phyloP scores from a whole-genome alignment of 106 monocot species.

The Hemerocallis citrina region DNA sequence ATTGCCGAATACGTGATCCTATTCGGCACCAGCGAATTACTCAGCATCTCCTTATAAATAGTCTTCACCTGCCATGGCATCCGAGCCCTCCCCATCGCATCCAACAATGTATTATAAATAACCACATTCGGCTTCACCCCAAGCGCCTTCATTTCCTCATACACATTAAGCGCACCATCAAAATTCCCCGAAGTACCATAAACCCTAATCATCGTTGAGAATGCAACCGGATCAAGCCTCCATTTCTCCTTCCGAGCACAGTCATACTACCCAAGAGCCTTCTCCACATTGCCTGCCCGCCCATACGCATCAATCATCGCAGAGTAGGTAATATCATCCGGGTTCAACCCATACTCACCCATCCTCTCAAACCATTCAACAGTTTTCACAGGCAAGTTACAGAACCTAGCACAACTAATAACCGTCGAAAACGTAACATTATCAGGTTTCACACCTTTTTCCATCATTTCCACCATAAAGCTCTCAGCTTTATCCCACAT shows the following conservation, averaged over 20 bases:
- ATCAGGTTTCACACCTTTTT: slow-evolving; percentile 40
- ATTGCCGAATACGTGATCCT: slow-evolving; percentile 45
- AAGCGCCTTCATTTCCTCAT: slow-evolving; percentile 83
- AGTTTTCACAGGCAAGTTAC: slow-evolving; percentile 48
- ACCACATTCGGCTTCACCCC: slow-evolving; percentile 69
- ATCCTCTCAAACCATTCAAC: slow-evolving; percentile 85
- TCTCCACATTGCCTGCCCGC: slow-evolving; percentile 46
- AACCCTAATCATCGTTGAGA: slow-evolving; percentile 51
- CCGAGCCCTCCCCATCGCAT: slow-evolving; percentile 68
- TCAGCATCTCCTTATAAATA: slow-evolving; percentile 62
- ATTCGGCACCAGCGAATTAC: slow-evolving; percentile 36
- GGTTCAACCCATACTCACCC: slow-evolving; percentile 46
- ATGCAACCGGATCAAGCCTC: slow-evolving; percentile 54
- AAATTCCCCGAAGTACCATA: slow-evolving; percentile 59
- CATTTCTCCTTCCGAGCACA: slow-evolving; percentile 47
- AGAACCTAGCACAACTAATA: slow-evolving; percentile 63
- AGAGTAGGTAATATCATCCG: slow-evolving; percentile 67
- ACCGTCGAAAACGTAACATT: slow-evolving; percentile 75
- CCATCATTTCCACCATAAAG: slow-evolving; percentile 43
- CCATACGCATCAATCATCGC: slow-evolving; percentile 77
- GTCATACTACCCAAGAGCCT: slow-evolving; percentile 59
- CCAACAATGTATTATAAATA: slow-evolving; percentile 67
- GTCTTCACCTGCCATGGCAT: slow-evolving; percentile 87
- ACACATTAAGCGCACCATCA: slow-evolving; percentile 77
- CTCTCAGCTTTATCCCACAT: slow-evolving; percentile 32